Evolutionary conservation across 768 basidiomycete genomes (phyloP), one percentile per base, ranked within the genome.

Genomic region (Xerocomus spinulosus): DNA sequence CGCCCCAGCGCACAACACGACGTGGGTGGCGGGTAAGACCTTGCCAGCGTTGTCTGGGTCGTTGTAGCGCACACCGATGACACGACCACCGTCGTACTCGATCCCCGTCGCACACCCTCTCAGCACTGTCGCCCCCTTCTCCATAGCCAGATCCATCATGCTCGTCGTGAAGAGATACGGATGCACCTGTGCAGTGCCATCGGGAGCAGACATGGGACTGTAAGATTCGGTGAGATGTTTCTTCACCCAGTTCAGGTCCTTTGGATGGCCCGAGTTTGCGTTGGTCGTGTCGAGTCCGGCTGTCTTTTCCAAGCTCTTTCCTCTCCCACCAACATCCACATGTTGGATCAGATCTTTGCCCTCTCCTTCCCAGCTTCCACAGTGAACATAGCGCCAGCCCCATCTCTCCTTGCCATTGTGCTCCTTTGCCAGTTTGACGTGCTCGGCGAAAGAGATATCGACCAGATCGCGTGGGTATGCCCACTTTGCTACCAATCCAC

Each of bases 401-500:
- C 89, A 93, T n/a, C 81, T 69, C 24, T 79, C 74, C 25, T 72
- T 65, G 3, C 91, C 92, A 48, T 75, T 74, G 64, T 85, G 82
- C 55, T 84, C 72, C 42, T 78, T 63, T 4, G 90, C 87, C 9
- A 95, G 75, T 30, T 73, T 75, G 52, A 82, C 75, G 63, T 93
- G 92, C 59, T 93, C 82, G 12, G 73, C 46, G 36, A 69, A 68
- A 1, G 88, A 89, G 14, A 92, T 70, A 44, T 77, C 67, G 8
- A 84, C 83, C 25, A 92, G 71, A 52, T 82, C 79, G 42, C 76
- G 77, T 0, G 83, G 83, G 57, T 84, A 85, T 42, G 90, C 92
- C 91, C 92, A 84, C 67, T 83, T 80, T 0, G 92, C 90, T 17
- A 94, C 76, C 12, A 95, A 78, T 0, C 88, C 89, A 5, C 88